phyloP scores from a whole-genome alignment of 2,329 filamentous ascomycete genomes.

The Arthrinium phaeospermum region DNA sequence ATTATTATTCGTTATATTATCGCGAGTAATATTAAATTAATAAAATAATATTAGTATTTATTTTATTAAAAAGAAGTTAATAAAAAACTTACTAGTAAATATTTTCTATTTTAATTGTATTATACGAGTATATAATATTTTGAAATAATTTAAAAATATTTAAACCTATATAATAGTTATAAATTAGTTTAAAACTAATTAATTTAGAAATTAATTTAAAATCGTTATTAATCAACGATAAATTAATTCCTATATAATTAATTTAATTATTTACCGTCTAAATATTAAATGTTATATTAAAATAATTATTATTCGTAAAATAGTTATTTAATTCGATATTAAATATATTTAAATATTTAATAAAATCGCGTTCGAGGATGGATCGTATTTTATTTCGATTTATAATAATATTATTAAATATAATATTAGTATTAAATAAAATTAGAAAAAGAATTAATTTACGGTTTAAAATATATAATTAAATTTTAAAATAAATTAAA shows the following conservation, averaged over 20 bases:
- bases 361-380: not conserved
- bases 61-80: not conserved
- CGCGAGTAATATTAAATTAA: not conserved
- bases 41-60: not conserved
- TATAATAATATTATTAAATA: not conserved
- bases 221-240: slow-evolving; percentile 9
- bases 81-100: not conserved
- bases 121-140: not conserved
- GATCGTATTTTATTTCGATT: not conserved
- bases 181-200: slow-evolving; percentile 25
- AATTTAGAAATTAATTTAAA: slow-evolving; percentile 36
- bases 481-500: not conserved
- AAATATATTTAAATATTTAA: not conserved
- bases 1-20: not conserved
- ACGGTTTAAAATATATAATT: not conserved
- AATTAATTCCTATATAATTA: slow-evolving; percentile 23
- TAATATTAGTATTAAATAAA: not conserved
- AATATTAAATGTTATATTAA: not conserved
- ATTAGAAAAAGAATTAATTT: not conserved
- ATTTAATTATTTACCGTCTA: slow-evolving; percentile 21
- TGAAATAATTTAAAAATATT: not conserved
- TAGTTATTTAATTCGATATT: not conserved
- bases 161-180: slow-evolving; percentile 19
- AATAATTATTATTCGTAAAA: not conserved
- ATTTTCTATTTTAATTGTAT: not conserved